Conservation (phyloP, 176 grass and related monocot genomes). For the Cymbopogon citratus region DNA sequence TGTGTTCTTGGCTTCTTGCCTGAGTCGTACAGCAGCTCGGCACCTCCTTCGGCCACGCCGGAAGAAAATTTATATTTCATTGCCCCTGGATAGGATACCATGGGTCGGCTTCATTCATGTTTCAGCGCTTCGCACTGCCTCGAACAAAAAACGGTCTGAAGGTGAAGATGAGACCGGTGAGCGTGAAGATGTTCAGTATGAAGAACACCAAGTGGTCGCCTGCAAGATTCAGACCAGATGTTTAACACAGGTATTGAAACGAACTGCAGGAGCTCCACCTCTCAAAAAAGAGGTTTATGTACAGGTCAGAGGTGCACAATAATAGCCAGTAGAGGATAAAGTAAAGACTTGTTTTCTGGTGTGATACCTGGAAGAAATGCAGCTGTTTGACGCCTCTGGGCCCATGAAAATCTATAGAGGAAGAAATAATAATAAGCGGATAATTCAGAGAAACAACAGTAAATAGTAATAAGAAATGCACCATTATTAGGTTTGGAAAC, state of each 20-base stretch:
- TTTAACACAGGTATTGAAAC: neutral
- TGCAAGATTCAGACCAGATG: slow-evolving; percentile 23
- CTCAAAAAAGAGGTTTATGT: too few relatives aligned
- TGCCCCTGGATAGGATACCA: neutral
- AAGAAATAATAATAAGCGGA: neutral
- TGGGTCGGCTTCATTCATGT: neutral
- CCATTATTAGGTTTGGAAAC: neutral
- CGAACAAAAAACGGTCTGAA: slow-evolving; percentile 38
- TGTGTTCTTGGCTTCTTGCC: neutral
- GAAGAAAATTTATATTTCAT: neutral
- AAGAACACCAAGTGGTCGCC: slow-evolving; percentile 63
- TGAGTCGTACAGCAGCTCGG: neutral
- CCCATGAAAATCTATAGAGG: slow-evolving; percentile 54
- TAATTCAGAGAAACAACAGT: neutral
- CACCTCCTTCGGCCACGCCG: neutral
- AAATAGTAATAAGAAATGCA: neutral
- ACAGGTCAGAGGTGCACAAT: neutral
- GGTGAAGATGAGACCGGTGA: slow-evolving; percentile 33
- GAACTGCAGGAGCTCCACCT: too few relatives aligned
- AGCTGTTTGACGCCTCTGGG: slow-evolving; percentile 53
- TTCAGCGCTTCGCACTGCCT: slow-evolving; percentile 18
- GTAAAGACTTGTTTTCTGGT: neutral
- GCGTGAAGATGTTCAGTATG: slow-evolving; percentile 33
- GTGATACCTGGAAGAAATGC: slow-evolving; percentile 50
- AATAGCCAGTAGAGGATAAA: too few relatives aligned